These are phyloP conservation scores for Apiospora malaysiana DNA, from an alignment of 2,329 filamentous ascomycete species.

Conservation along the genomic window DNA sequence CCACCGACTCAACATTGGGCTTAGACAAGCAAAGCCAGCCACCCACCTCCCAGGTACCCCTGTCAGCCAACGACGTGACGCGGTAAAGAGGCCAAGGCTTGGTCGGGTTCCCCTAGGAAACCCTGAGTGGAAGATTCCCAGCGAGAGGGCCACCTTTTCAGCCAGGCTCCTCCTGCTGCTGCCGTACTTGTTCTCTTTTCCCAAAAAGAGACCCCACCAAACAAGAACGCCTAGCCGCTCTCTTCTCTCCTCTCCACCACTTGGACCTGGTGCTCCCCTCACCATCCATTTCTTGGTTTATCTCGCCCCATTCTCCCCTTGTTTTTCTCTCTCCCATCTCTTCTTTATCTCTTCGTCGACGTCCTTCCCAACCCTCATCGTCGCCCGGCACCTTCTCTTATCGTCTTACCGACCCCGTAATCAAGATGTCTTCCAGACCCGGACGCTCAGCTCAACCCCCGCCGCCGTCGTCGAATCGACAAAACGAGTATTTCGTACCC, in stretches of 20 bases:
- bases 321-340: conserved; percentile 28
- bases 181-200: conserved; percentile 25
- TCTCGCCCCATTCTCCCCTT: conserved; percentile 32
- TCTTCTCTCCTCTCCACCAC: conserved; percentile 39
- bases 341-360: conserved; percentile 22
- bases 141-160: conserved; percentile 19
- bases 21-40: conserved; percentile 23
- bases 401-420: conserved; percentile 24
- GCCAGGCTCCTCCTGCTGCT: conserved; percentile 8
- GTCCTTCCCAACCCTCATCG: conserved; percentile 24
- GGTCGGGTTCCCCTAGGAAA: conserved; percentile 25
- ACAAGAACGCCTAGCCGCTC: conserved; percentile 29
- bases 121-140: conserved; percentile 18
- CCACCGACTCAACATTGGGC: conserved; percentile 27
- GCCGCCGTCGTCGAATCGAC: conserved; percentile 52
- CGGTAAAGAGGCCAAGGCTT: conserved; percentile 22
- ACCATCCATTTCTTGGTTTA: conserved; percentile 31
- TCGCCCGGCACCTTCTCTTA: conserved; percentile 29
- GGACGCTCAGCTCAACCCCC: conserved; percentile 43
- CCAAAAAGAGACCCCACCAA: conserved; percentile 32
- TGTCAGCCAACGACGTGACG: conserved; percentile 26
- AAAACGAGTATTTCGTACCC: conserved; percentile 82
- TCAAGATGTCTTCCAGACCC: conserved; percentile 45
- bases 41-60: conserved; percentile 20
- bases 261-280: conserved; percentile 31